Evolutionary conservation across 1,284 basidiomycete species (phyloP), one percentile per base, ranked within the genome.

Genomic region (Ceratobasidium sp.): DNA sequence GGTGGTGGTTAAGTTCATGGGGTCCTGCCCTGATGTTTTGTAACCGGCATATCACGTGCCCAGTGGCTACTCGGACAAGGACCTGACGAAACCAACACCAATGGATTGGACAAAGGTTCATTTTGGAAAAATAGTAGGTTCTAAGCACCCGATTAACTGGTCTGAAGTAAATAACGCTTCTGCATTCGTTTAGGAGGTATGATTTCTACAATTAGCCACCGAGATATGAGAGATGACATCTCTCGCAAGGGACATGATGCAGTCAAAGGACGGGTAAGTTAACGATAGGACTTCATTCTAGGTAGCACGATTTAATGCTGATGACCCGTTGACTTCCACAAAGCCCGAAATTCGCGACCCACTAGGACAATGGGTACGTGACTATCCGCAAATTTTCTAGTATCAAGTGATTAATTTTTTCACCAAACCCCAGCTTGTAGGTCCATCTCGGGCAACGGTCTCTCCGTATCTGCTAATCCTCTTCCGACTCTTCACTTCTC

Each of bases 61-160:
- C 50, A 52, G 50, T 20, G 50, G 50, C 50, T 52, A 52, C n/a
- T 20, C 17, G n/a, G 17, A 52, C 50, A n/a, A 52, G 17, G 50
- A 52, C n/a, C 33, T 33, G 33, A 52, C 50, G 50, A 52, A 20
- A 52, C n/a, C 17, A n/a, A 52, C n/a, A 20, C 50, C 17, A 17
- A 52, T 52, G 50, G 50, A 52, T 52, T 52, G 50, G 50, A 52
- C 50, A 52, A 52, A 52, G 17, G 50, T 52, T 52, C 50, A 52
- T 52, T 52, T 52, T 20, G 50, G 50, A 52, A 52, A 52, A n/a
- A 52, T 52, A 17, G 50, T n/a, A n/a, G 50, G 17, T 20, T 52
- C 33, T 33, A 33, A 33, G 33, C 33, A 33, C 33, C 33, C 33
- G 33, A 33, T 33, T 33, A 33, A 33, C 33, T 33, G 33, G 33